Conservation (phyloP, 352 stramenopile species). For the Phytophthora agathidicida region DNA sequence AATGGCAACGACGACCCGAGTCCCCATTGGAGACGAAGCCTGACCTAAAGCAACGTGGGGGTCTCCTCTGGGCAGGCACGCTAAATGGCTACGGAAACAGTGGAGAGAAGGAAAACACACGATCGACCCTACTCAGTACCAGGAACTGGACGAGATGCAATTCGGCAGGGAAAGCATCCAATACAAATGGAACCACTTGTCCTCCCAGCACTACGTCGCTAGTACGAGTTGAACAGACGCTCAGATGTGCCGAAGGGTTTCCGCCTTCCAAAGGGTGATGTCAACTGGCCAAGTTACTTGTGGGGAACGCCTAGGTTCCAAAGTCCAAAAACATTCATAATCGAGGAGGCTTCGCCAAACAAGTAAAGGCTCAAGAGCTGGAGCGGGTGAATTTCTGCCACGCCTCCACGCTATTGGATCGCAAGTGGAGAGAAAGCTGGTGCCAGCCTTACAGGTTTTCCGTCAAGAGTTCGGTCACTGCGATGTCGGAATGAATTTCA, state of each 20-base stretch:
- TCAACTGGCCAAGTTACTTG: constrained; percentile 24
- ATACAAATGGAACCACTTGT: constrained; percentile 32
- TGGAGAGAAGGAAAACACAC: not conserved
- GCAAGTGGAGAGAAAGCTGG: constrained; percentile 43
- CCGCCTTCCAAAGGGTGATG: constrained; percentile 7
- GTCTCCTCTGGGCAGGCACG: not conserved
- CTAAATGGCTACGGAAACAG: not conserved
- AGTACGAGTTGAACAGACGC: constrained; percentile 34
- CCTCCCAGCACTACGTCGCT: constrained; percentile 36
- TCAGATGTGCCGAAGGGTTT: constrained; percentile 36
- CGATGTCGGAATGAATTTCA: constrained; percentile 30
- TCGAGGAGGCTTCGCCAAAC: constrained; percentile 24
- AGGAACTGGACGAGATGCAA: constrained; percentile 25
- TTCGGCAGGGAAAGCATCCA: constrained; percentile 34
- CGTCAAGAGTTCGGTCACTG: constrained; percentile 36
- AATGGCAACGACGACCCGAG: too few relatives aligned
- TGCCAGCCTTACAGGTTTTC: constrained; percentile 41
- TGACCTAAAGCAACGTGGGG: constrained; percentile 5
- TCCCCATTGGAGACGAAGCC: not conserved
- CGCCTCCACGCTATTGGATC: constrained; percentile 29
- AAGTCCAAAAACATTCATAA: constrained; percentile 37
- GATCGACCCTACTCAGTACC: constrained; percentile 7
- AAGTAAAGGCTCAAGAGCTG: constrained; percentile 36
- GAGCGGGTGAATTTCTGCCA: constrained; percentile 39
- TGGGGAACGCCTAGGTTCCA: constrained; percentile 32